These are phyloP conservation scores for Colletotrichum sp. DNA, from an alignment of 2,329 filamentous ascomycete genomes.

Conservation along the genomic window DNA sequence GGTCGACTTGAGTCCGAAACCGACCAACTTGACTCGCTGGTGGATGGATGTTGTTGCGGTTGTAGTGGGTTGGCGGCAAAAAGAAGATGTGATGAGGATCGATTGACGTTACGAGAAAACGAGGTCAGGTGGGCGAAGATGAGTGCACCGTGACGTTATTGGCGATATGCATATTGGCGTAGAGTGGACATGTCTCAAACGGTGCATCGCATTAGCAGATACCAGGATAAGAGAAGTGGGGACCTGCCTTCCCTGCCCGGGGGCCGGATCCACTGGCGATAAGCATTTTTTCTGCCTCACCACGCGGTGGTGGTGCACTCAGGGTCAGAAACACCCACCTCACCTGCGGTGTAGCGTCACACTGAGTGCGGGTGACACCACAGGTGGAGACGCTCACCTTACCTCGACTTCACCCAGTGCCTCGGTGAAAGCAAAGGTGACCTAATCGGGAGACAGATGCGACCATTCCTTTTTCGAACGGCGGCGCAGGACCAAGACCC, in stretches of 20 bases:
- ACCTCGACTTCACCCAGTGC: background rate
- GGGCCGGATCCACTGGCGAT: background rate
- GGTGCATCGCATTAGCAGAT: background rate
- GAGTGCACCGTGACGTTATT: background rate
- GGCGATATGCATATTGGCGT: background rate
- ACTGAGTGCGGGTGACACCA: background rate
- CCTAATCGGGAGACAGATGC: constrained; percentile 7
- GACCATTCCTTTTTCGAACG: constrained; percentile 9
- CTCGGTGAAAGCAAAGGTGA: background rate
- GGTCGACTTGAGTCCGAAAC: background rate
- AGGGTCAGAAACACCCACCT: background rate
- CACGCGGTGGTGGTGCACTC: background rate
- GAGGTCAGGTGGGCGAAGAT: background rate
- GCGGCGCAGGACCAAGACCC: background rate
- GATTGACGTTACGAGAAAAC: background rate
- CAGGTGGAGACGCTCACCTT: background rate
- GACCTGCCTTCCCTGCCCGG: background rate
- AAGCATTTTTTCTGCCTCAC: background rate
- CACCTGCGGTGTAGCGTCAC: background rate
- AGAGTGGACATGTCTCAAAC: background rate
- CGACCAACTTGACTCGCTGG: background rate
- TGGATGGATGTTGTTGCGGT: background rate
- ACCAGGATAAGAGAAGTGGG: background rate
- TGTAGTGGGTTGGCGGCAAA: background rate
- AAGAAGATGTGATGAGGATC: background rate